These are phyloP conservation scores for Tetracentron sinense DNA, from an alignment of 164 flowering plant species.

Conservation along the genomic window DNA sequence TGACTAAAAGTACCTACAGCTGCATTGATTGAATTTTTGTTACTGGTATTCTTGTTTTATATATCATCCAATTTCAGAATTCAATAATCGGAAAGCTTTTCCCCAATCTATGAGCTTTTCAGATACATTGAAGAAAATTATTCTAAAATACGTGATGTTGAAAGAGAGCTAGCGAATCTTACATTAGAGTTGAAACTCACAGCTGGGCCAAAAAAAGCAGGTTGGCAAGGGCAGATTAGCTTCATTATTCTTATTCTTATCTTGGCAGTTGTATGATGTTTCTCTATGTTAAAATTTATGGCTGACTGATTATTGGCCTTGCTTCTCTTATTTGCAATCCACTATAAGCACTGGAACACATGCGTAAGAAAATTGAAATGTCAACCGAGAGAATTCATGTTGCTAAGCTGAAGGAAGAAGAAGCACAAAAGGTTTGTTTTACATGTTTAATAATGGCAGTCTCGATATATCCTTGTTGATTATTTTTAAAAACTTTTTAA, in stretches of 20 bases:
- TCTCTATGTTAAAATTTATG: slow-evolving; percentile 4
- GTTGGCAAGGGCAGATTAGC: slow-evolving; percentile 30
- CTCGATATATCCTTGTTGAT: not conserved
- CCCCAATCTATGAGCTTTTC: slow-evolving; percentile 7
- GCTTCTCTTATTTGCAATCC: slow-evolving; percentile 18
- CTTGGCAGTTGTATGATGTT: not conserved
- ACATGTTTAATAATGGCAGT: not conserved
- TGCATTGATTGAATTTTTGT: not conserved
- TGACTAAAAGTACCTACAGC: not conserved
- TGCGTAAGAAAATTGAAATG: slow-evolving; percentile 90
- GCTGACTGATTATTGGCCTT: slow-evolving; percentile 1
- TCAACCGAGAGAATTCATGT: slow-evolving; percentile 70
- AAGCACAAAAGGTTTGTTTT: slow-evolving; percentile 70
- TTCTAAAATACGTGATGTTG: slow-evolving; percentile 93
- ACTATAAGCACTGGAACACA: slow-evolving; percentile 70
- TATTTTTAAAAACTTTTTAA: not conserved
- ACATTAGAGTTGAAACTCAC: slow-evolving; percentile 89
- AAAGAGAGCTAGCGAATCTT: slow-evolving; percentile 76
- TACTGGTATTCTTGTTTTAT: not conserved
- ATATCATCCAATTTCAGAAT: not conserved
- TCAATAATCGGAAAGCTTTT: not conserved
- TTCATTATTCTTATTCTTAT: slow-evolving; percentile 7
- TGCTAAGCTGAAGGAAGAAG: slow-evolving; percentile 85
- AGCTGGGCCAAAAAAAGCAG: slow-evolving; percentile 97
- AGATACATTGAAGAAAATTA: slow-evolving; percentile 96